Evolutionary conservation across 192 early-diverging fungal species (phyloP), one percentile per base, ranked within the genome.

Genomic region (Rhizophagus clarus): DNA sequence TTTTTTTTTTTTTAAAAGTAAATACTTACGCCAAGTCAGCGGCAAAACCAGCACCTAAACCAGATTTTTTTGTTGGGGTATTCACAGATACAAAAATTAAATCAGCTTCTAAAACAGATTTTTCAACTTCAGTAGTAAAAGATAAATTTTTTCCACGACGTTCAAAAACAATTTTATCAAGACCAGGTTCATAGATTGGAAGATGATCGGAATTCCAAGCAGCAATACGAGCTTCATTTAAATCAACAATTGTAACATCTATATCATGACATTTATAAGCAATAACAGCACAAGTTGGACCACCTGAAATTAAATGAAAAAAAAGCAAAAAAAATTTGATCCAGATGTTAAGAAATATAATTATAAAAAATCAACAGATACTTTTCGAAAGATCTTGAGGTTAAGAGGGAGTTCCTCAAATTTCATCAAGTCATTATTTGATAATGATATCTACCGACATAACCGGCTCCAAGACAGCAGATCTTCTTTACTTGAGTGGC

Each of bases 381-480:
- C 17, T 17, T 9, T n/a, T 8, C 20, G n/a, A 12, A 26, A 26
- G 10, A 9, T 37, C 8, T 1, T 40, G 28, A 24, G 22, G 14
- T 72, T 20, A 8, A 40, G 34, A 49, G 47, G 24, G 20, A 73
- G 24, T 17, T n/a, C 5, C 3, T 20, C 20, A 8, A 0, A 73
- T 5, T 42, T 32, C 72, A 1, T 29, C 11, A 60, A 29, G 31
- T 29, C 20, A n/a, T 49, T 24, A n/a, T 37, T 28, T 34, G 24
- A 34, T 34, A 34, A 4, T 56, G 66, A 60, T 60, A 85, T 91
- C 79, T 86, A 95, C 96, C 97, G 61, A 98, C 96, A 86, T 98
- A 98, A 71, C 97, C 97, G 74, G 97, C 97, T 76, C 97, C 97
- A 82, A 98, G 94, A 83, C 95, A 98, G 88, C 95, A 96, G 71